phyloP scores from a whole-genome alignment of 176 grass and related monocot genomes.

The Panicum miliaceum region DNA sequence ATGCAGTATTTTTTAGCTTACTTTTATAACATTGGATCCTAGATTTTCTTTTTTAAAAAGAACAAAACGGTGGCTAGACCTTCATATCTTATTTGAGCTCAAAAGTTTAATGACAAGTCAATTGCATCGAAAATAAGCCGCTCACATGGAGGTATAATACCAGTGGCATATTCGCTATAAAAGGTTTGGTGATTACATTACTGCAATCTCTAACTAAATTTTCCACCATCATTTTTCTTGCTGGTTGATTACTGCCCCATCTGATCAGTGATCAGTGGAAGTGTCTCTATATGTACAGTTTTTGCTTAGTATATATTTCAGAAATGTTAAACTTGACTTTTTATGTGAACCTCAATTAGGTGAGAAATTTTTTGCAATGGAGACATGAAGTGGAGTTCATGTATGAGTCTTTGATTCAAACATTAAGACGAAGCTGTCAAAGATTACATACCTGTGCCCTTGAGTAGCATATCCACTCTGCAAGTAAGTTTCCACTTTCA shows the following conservation, averaged over 20 bases:
- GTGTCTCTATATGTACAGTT: neutral
- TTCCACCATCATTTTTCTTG: neutral
- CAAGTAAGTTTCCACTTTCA: conserved; percentile 16
- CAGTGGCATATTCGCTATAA: neutral
- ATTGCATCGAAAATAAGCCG: neutral
- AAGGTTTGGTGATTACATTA: neutral
- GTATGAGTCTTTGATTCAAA: neutral
- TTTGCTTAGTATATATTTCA: neutral
- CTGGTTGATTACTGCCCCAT: neutral
- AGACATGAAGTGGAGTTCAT: neutral
- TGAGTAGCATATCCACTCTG: neutral
- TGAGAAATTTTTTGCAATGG: neutral
- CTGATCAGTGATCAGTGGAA: neutral
- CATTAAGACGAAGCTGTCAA: neutral
- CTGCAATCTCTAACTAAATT: conserved; percentile 7
- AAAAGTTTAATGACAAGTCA: conserved; percentile 1
- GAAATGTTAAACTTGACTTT: neutral
- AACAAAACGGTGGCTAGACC: neutral
- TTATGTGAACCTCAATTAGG: conserved; percentile 1
- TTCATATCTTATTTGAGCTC: neutral
- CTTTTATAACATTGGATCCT: neutral
- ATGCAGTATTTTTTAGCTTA: neutral
- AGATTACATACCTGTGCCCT: neutral
- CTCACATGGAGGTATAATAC: neutral
- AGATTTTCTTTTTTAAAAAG: no score